Evolutionary conservation across 345 rosid genomes (phyloP), one percentile per base, ranked within the genome.

Genomic region (Boechera retrofracta): DNA sequence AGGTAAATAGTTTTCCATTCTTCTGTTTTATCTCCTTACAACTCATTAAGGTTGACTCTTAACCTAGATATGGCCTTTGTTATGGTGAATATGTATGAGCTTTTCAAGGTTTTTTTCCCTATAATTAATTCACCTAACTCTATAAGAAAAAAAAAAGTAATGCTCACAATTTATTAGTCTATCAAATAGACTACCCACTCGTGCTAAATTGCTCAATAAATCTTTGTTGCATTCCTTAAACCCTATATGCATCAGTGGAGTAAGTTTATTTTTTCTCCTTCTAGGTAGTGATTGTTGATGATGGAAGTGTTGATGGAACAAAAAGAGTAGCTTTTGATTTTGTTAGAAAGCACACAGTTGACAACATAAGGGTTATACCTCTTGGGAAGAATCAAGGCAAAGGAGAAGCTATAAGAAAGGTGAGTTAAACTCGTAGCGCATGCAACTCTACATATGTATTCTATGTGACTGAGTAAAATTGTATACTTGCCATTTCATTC

Each of bases 391-490:
- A 96, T 81, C 97, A 89, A 67, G 99, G 99, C 42, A 95, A 95
- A 85, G 99, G 99, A 82, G 99, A 95, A 83, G 99, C 99, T 55
- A 93, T 93, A 79, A 86, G 97, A 88, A 92, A 84, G 85, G 98
- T 95, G 93, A 91, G 98, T 88, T 72, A 79, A 69, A 64, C 72
- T 76, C 63, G 16, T 74, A 61, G 51, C 9, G 59, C 69, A 31
- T 16, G 67, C 71, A 38, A 3, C 62, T 45, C 51, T 26, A 10
- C 28, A 10, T 18, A 26, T 26, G 18, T 10, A 18, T 45, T 41
- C 55, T 58, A 15, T 49, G 16, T 53, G 71, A 58, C 44, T 32
- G 48, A 52, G 65, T 60, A 75, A 63, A 45, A 73, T 1, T 29
- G 0, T 63, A 67, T 52, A 29, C 32, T 47, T 70, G 51, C 18